Conservation (phyloP, 768 basidiomycete species). For the Podaxis mareebaensis region DNA sequence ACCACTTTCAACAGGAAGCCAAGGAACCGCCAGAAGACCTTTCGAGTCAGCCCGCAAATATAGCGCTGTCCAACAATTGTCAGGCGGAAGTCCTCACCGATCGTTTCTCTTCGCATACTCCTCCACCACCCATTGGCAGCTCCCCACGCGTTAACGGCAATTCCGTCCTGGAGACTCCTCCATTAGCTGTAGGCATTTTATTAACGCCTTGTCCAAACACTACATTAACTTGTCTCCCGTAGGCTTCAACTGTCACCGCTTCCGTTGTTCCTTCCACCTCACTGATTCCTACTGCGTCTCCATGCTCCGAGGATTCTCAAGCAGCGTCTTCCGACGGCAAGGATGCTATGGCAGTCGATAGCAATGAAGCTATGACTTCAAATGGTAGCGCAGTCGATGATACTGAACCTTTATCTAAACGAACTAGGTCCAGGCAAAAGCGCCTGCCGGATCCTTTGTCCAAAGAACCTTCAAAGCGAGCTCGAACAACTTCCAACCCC, state of each 20-base stretch:
- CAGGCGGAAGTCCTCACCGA: neutral
- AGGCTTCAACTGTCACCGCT: neutral
- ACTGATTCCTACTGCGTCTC: neutral
- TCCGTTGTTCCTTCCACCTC: neutral
- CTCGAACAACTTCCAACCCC: neutral
- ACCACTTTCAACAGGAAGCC: neutral
- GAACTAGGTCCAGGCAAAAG: slow-evolving; percentile 10
- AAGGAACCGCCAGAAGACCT: neutral
- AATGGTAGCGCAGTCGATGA: slow-evolving; percentile 17
- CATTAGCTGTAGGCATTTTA: neutral
- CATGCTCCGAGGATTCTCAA: neutral
- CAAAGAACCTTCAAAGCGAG: slow-evolving; percentile 10
- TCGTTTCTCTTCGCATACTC: neutral
- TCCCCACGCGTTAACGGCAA: neutral
- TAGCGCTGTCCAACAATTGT: neutral
- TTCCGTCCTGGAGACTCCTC: neutral
- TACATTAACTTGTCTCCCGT: neutral
- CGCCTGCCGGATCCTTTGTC: neutral
- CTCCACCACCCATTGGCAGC: neutral
- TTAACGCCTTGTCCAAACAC: neutral
- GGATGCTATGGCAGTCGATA: neutral
- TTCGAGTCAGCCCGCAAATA: neutral
- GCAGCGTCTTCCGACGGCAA: neutral
- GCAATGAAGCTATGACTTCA: neutral
- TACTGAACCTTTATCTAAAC: slow-evolving; percentile 14